These are phyloP conservation scores for Cicer arietinum DNA, from an alignment of 306 rosid genomes.

Conservation along the genomic window DNA sequence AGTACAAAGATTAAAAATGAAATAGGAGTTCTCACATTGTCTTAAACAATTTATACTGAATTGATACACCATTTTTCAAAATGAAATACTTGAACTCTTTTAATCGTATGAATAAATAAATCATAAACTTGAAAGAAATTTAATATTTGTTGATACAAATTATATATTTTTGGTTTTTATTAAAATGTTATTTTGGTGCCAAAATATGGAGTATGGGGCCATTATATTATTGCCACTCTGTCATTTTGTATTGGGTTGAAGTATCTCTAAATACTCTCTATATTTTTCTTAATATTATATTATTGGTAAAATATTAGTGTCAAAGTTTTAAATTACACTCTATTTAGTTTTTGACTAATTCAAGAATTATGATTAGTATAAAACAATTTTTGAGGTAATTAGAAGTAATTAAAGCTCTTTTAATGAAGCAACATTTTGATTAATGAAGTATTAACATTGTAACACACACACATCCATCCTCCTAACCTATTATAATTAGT, in stretches of 20 bases:
- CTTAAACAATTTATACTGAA: background rate
- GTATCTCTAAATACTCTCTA: too few species aligned
- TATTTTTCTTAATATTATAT: too few species aligned
- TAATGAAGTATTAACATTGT: background rate
- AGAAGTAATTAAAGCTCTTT: background rate
- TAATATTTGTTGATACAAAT: background rate
- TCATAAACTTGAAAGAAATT: background rate
- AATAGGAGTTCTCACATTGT: background rate
- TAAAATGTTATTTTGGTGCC: background rate
- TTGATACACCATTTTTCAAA: background rate
- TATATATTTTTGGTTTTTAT: background rate
- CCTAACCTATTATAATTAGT: constrained; percentile 8
- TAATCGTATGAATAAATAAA: background rate
- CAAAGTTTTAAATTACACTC: background rate
- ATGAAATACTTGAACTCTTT: background rate
- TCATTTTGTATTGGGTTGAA: too few species aligned
- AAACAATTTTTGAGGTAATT: background rate
- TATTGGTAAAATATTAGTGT: background rate
- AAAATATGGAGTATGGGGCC: too few species aligned
- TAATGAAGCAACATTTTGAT: constrained; percentile 13
- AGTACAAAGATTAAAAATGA: background rate
- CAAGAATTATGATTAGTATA: background rate
- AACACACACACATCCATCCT: background rate
- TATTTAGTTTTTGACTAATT: background rate
- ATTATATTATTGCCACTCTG: too few species aligned